Conservation (phyloP, 2,329 filamentous ascomycete species). For the Claviceps sp. region DNA sequence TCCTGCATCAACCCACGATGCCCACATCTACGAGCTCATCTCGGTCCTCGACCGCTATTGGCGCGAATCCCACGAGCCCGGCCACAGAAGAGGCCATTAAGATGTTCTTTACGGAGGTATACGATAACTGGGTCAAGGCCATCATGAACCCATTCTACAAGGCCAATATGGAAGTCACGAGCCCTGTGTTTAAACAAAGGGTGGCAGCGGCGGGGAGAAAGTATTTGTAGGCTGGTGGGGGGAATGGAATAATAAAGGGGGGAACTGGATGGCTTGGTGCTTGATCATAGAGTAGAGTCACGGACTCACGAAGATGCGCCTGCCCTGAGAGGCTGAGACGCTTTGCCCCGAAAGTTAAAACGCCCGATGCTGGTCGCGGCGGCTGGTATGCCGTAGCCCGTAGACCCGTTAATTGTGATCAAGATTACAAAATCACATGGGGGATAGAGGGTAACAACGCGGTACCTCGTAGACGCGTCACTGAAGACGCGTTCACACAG, state of each 20-base stretch:
- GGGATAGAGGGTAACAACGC: too few relatives aligned
- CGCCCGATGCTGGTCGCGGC: too few relatives aligned
- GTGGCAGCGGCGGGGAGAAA: conserved; percentile 86
- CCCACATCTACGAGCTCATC: conserved; percentile 28
- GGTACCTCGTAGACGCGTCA: neutral
- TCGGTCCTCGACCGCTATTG: conserved; percentile 55
- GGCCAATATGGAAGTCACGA: conserved; percentile 71
- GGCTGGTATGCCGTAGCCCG: too few relatives aligned
- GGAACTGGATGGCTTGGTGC: too few relatives aligned
- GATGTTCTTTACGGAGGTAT: conserved; percentile 89
- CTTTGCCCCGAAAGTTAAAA: too few relatives aligned
- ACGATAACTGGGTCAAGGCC: conserved; percentile 93
- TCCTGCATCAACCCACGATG: conserved; percentile 68
- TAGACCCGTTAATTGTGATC: too few relatives aligned
- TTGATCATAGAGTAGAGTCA: too few relatives aligned
- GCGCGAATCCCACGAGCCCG: conserved; percentile 72
- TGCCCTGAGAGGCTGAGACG: too few relatives aligned
- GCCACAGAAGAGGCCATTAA: conserved; percentile 92
- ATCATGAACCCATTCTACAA: conserved; percentile 95
- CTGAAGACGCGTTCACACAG: neutral
- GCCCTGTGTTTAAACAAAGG: conserved; percentile 69
- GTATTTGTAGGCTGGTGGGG: conserved; percentile 45
- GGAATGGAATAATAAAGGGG: too few relatives aligned
- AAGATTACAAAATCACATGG: too few relatives aligned
- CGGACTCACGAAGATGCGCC: too few relatives aligned